These are phyloP conservation scores for Zangia roseola DNA, from an alignment of 768 basidiomycete species.

Conservation along the genomic window DNA sequence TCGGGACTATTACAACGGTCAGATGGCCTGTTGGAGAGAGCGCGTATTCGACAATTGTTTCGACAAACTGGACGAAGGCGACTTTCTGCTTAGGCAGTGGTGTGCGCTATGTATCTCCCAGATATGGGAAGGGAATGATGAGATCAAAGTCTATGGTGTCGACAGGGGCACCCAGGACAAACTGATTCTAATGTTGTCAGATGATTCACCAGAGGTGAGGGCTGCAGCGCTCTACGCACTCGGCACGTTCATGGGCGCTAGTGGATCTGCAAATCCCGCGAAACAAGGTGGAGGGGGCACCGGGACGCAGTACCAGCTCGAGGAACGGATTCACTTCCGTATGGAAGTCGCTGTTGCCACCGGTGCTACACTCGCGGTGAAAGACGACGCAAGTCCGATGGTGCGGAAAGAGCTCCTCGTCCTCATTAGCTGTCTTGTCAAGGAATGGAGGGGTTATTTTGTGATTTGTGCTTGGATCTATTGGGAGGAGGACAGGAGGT, in stretches of 20 bases:
- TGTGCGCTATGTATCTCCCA: conserved; percentile 89
- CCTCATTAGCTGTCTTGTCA: conserved; percentile 87
- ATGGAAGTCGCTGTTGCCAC: conserved; percentile 93
- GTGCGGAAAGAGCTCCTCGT: conserved; percentile 92
- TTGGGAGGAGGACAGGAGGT: conserved; percentile 84
- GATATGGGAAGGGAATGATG: conserved; percentile 93
- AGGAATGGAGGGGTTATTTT: conserved; percentile 96
- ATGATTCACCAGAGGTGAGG: conserved; percentile 91
- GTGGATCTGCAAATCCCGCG: conserved; percentile 64
- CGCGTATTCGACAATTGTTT: conserved; percentile 87
- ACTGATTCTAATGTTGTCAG: conserved; percentile 72
- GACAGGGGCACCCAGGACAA: conserved; percentile 79
- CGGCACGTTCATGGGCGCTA: conserved; percentile 90
- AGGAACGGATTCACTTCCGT: conserved; percentile 77
- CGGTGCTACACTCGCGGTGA: conserved; percentile 81
- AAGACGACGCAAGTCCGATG: conserved; percentile 95
- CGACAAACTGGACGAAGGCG: conserved; percentile 79
- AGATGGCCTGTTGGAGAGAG: conserved; percentile 79
- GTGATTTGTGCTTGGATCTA: conserved; percentile 96
- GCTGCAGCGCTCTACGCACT: conserved; percentile 89
- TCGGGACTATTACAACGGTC: conserved; percentile 86
- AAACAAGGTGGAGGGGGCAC: conserved; percentile 82
- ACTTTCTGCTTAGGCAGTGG: conserved; percentile 95
- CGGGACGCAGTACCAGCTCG: conserved; percentile 72
- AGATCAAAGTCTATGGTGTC: conserved; percentile 82